Base-by-base conservation (phyloP, 1,139 yeast genomes). In the Suhomyces taliae region DNA sequence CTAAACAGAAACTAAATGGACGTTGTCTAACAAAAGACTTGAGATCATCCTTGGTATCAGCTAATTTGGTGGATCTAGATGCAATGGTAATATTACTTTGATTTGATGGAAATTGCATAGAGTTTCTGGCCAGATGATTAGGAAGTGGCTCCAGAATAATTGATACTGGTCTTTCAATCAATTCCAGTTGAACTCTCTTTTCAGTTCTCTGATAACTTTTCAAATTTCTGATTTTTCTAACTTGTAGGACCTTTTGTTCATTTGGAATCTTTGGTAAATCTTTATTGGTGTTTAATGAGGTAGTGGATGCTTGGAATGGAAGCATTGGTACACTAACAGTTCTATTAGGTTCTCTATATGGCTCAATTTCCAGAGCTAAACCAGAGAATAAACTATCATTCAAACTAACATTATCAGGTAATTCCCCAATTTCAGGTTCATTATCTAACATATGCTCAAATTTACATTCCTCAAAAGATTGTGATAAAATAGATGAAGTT, bases 1-100 rank as follows among this genome's bases (percentile, higher is more conserved):
- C 78, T 15, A 73, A 61, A 50, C 73, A 64, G 46, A 52, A 66
- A 45, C 69, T 65, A 45, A 62, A 65, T 0, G 74, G 74, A 12
- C 68, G 53, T 46, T 64, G 66, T 44, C 67, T 55, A 4, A 67
- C 65, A 37, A 53, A 49, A 5, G 56, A 51, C 42, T 59, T 59
- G 50, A 68, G 47, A 12, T 60, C 59, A 10, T 34, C 46, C 37
- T 55, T 53, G 19, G 58, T 50, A n/a, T 52, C 55, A 15, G 39
- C 12, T 15, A 47, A 27, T 7, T 34, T 33, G 11, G 51, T 39
- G 14, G 46, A 40, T 6, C 40, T 8, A 11, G 47, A 12, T 6
- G 39, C 34, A 6, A 44, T 27, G 2, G 51, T 46, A 27, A 27
- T 19, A n/a, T 41, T 27, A 24, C 49, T 48, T 10, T 43, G 47